Conservation (phyloP, 2,329 filamentous ascomycete genomes). For the Dactylellina cionopaga region DNA sequence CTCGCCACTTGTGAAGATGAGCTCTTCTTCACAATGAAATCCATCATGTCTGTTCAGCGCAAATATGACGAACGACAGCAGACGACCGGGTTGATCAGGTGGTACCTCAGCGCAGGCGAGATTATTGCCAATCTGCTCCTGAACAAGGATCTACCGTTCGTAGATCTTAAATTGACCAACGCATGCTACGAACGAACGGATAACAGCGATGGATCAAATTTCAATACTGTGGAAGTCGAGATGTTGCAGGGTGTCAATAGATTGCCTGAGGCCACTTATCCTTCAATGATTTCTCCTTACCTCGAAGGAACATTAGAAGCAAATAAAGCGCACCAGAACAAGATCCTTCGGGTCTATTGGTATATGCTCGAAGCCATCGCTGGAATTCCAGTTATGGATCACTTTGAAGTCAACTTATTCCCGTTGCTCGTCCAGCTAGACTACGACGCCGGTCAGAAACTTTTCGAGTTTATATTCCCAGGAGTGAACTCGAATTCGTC, state of each 20-base stretch:
- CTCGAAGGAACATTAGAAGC: constrained; percentile 66
- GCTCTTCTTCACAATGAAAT: constrained; percentile 99
- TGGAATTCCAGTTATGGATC: constrained; percentile 94
- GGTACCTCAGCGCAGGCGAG: constrained; percentile 92
- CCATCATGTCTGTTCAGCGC: constrained; percentile 93
- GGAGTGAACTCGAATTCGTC: constrained; percentile 71
- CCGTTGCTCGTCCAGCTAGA: constrained; percentile 95
- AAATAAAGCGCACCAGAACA: constrained; percentile 70
- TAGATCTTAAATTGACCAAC: constrained; percentile 91
- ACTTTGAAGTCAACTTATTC: constrained; percentile 93
- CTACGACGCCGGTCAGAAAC: constrained; percentile 86
- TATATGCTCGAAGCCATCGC: constrained; percentile 98
- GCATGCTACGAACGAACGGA: constrained; percentile 94
- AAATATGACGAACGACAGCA: constrained; percentile 79
- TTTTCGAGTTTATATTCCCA: constrained; percentile 98
- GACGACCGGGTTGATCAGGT: constrained; percentile 82
- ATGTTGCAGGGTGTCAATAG: constrained; percentile 89
- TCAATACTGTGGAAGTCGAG: constrained; percentile 88
- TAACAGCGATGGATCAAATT: constrained; percentile 95
- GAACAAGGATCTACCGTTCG: constrained; percentile 84
- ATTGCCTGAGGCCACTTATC: constrained; percentile 88
- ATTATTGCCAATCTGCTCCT: constrained; percentile 97
- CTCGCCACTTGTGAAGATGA: constrained; percentile 92
- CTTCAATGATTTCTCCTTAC: constrained; percentile 93
- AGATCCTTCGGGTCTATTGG: constrained; percentile 96